Base-by-base conservation (phyloP, 2,329 filamentous ascomycete species). In the Fusarium sp. region DNA sequence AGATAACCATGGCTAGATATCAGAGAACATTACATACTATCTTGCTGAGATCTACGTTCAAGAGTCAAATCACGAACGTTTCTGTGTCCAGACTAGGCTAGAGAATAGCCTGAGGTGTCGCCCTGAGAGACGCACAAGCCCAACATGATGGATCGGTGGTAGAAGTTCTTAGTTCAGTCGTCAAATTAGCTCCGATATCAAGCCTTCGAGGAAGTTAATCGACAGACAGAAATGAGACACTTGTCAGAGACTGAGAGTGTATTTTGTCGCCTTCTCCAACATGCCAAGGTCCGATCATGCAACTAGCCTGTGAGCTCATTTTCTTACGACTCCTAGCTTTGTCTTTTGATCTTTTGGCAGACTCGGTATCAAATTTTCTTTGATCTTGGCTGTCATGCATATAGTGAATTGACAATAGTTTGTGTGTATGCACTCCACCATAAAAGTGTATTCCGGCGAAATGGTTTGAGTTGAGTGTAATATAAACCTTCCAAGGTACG, bases 161-260 rank as follows among this genome's bases (percentile, higher is more conserved):
- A 37, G 18, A n/a, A n/a, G 18, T n/a, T 3, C 7, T 37, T n/a
- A 7, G 2, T 10, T 37, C 2, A 11, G 18, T 37, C 18, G 34
- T 10, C 10, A n/a, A 6, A 12, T n/a, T 18, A 37, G 18, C 34
- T n/a, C 4, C 18, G 5, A n/a, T n/a, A 12, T 3, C 5, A 37
- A 12, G 1, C 0, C 4, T 0, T 4, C 10, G 12, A 2, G 10
- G 2, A 37, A 11, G 0, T n/a, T 37, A 7, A 37, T 37, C 5
- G 18, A 37, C 0, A 37, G 5, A 7, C 18, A n/a, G 5, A 7
- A 11, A 37, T 37, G 6, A 7, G 10, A 4, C 34, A n/a, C 18
- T 37, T 37, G 9, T 37, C 16, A 18, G 32, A 37, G 32, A 18
- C 16, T 37, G 16, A 37, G 16, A 37, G 16, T 37, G 16, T 37